Evolutionary conservation across 495 filamentous ascomycete species (phyloP), one percentile per base, ranked within the genome.

Genomic region (Penicillium parvum): DNA sequence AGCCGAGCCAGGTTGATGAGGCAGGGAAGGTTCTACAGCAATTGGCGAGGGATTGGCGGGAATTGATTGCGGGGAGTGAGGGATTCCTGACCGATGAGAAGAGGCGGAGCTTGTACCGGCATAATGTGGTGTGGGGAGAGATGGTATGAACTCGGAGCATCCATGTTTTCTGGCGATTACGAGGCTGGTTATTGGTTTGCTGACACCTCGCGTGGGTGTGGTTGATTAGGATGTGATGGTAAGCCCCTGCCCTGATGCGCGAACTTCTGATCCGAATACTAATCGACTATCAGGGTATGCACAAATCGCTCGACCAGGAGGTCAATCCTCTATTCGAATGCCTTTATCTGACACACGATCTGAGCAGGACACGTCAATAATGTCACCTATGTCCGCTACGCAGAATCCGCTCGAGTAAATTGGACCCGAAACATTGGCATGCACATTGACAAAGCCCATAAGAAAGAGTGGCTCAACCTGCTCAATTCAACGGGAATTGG

Each of bases 51-150:
- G 84, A 95, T 45, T 97, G 91, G 91, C 74, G 85, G 37, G 77
- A 78, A 43, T 66, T 95, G 45, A 60, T 87, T 21, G 87, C 82
- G 0, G 87, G 87, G 1, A 80, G 79, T 43, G 86, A 95, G 52
- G 91, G 91, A 4, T 97, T 84, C 58, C 57, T 96, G 45, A 84
- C 85, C 0, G 79, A 75, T 12, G 72, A 74, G 37, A 71, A 75
- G 42, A 66, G 83, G 19, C 71, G 77, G 39, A 86, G 88, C 3
- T 58, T 94, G 27, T 81, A 78, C 45, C 61, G 77, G n/a, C 82
- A 88, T 53, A 70, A 75, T 58, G 82, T 96, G 15, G 84, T 82
- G 0, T 96, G 88, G 90, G 90, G 88, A 22, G 91, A 97, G 68
- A 89, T 90, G 87, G 90, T 86, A 74, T 32, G 60, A n/a, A n/a